Evolutionary conservation across 352 stramenopile species (phyloP).

Genomic region (Phytophthora cajani): DNA sequence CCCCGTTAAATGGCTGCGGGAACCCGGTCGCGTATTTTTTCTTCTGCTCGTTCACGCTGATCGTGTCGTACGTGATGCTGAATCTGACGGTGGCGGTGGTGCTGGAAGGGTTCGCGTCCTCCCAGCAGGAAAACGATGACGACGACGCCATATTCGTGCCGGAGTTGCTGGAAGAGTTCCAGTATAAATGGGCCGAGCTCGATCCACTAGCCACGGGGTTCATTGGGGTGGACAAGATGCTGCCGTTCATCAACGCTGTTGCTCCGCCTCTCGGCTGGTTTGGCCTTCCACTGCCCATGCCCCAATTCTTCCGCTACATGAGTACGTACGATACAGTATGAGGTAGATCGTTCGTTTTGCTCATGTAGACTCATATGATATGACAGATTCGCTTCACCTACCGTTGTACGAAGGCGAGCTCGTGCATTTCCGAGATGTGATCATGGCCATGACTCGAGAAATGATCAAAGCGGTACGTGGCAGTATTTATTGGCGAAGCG

Average conservation of each 20-base stretch:
- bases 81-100: constrained; percentile 94
- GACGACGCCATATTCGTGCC: constrained; percentile 84
- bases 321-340: constrained; percentile 30
- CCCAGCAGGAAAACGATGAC: constrained; percentile 55
- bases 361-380: not conserved
- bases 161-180: constrained; percentile 89
- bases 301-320: constrained; percentile 49
- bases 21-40: constrained; percentile 62
- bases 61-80: constrained; percentile 92
- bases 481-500: not conserved
- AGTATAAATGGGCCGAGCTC: constrained; percentile 82
- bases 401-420: constrained; percentile 77
- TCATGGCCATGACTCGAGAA: constrained; percentile 69
- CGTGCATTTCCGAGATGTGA: constrained; percentile 86
- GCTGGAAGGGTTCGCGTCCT: constrained; percentile 86
- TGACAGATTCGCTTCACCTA: constrained; percentile 56
- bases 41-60: constrained; percentile 88
- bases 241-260: constrained; percentile 70
- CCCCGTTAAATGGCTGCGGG: constrained; percentile 77
- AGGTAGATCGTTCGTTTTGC: not conserved
- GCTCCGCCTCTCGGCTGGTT: constrained; percentile 69
- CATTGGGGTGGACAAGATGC: constrained; percentile 73
- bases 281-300: constrained; percentile 37
- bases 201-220: constrained; percentile 86
- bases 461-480: constrained; percentile 64